These are phyloP conservation scores for Saturnispora diversa DNA, from an alignment of 805 yeast species.

Conservation along the genomic window DNA sequence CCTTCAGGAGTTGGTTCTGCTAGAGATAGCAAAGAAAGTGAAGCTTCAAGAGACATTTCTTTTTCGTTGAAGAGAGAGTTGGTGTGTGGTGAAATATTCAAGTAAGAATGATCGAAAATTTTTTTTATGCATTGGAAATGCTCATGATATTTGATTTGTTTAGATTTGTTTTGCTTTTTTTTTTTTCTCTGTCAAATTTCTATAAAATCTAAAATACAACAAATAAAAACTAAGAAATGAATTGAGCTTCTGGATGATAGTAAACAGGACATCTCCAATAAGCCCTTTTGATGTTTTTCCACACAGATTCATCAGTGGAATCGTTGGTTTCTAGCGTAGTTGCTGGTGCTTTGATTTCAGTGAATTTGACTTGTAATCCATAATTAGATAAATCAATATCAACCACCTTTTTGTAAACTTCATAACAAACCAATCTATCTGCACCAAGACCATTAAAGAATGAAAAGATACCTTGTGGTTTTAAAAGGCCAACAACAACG, in stretches of 20 bases:
- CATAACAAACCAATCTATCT: slow-evolving; percentile 64
- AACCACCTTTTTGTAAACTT: slow-evolving; percentile 78
- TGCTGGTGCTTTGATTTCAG: slow-evolving; percentile 40
- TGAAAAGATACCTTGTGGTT: slow-evolving; percentile 77
- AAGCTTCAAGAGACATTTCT: slow-evolving; percentile 58
- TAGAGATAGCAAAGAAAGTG: slow-evolving; percentile 59
- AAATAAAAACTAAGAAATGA: slow-evolving; percentile 19
- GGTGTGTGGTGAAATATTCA: background rate
- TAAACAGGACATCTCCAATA: slow-evolving; percentile 65
- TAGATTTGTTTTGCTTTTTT: too few species aligned
- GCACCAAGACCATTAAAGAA: slow-evolving; percentile 91
- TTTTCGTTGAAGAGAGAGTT: slow-evolving; percentile 51
- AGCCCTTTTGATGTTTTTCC: slow-evolving; percentile 55
- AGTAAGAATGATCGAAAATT: too few species aligned
- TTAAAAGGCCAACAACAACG: slow-evolving; percentile 67
- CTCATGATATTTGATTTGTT: too few species aligned
- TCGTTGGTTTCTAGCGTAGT: slow-evolving; percentile 31
- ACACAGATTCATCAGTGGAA: slow-evolving; percentile 35
- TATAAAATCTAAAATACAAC: background rate
- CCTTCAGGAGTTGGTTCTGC: slow-evolving; percentile 45
- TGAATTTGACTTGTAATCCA: slow-evolving; percentile 61
- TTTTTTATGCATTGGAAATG: too few species aligned
- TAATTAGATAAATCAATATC: slow-evolving; percentile 71
- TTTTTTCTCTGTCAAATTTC: too few species aligned
- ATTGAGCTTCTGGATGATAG: slow-evolving; percentile 56